phyloP scores from a whole-genome alignment of 2,329 filamentous ascomycete genomes.

The Hypocreales sp. region DNA sequence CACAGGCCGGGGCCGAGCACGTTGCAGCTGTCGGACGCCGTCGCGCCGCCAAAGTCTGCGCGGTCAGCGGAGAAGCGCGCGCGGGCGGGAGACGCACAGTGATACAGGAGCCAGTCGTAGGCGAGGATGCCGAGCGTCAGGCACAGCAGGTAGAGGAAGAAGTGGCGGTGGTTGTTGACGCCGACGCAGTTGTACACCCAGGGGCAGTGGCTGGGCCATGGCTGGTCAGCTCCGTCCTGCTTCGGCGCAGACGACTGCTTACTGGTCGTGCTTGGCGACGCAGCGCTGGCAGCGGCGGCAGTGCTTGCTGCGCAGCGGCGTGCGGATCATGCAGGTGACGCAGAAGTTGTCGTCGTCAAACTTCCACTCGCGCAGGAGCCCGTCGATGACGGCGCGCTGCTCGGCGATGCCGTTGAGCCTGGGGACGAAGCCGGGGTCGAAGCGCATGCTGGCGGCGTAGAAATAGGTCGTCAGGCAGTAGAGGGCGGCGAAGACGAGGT shows the following conservation, averaged over 20 bases:
- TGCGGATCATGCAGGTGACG: conserved; percentile 84
- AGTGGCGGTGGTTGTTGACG: conserved; percentile 90
- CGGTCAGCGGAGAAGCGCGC: background rate
- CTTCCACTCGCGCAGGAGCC: conserved; percentile 70
- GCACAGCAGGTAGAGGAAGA: conserved; percentile 74
- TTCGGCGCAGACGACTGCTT: conserved; percentile 18
- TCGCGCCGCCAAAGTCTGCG: conserved; percentile 48
- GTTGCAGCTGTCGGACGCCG: conserved; percentile 47
- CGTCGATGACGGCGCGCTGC: conserved; percentile 78
- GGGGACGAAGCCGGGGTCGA: conserved; percentile 85
- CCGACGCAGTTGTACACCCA: conserved; percentile 97
- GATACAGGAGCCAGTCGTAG: conserved; percentile 57
- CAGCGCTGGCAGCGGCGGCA: conserved; percentile 84
- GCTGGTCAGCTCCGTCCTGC: conserved; percentile 2
- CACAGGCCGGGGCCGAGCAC: conserved; percentile 65
- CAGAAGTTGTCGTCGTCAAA: conserved; percentile 95
- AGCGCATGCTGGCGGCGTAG: conserved; percentile 70
- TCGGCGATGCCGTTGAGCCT: conserved; percentile 80
- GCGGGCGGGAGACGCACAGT: conserved; percentile 36
- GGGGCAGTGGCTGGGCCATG: conserved; percentile 61
- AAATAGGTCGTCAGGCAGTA: conserved; percentile 65
- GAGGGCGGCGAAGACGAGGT: conserved; percentile 54
- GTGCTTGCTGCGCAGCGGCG: conserved; percentile 87
- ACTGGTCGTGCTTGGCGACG: conserved; percentile 95
- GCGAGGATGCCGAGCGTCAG: conserved; percentile 60